Evolutionary conservation across 179 eudicot species (phyloP).

Genomic region (Sideroxylon spinosum): DNA sequence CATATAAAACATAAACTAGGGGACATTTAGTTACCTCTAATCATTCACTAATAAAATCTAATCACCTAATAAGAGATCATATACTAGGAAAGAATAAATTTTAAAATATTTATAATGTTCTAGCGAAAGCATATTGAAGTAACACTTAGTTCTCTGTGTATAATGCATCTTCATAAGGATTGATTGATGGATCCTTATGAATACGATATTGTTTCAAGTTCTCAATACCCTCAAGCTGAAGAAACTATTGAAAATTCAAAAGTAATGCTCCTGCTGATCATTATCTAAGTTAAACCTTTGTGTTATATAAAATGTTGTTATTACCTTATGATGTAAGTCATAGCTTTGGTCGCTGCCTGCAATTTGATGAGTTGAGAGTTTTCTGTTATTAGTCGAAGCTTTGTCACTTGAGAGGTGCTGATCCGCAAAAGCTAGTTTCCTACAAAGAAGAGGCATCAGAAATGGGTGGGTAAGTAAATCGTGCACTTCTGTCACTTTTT

Average conservation of each 20-base stretch:
- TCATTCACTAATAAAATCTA: no score
- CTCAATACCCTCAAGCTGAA: neutral
- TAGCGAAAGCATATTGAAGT: no score
- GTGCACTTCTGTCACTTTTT: neutral
- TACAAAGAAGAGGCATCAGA: conserved; percentile 74
- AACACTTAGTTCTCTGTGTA: no score
- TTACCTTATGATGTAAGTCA: neutral
- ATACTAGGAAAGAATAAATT: no score
- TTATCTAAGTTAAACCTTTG: neutral
- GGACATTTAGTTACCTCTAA: no score
- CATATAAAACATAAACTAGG: no score
- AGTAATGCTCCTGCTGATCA: neutral
- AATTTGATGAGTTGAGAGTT: neutral
- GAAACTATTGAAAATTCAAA: neutral
- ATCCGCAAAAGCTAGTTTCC: conserved; percentile 43
- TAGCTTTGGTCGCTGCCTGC: neutral
- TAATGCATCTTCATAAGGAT: no score
- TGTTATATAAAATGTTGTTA: neutral
- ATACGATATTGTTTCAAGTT: neutral
- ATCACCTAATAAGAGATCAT: no score
- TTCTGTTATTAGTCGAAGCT: conserved; percentile 56
- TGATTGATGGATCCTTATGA: neutral
- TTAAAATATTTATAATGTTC: no score
- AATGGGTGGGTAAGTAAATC: conserved; percentile 87
- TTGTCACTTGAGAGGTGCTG: conserved; percentile 74